Conservation (phyloP, 208 protist genomes). For the Crithidia thermophila region DNA sequence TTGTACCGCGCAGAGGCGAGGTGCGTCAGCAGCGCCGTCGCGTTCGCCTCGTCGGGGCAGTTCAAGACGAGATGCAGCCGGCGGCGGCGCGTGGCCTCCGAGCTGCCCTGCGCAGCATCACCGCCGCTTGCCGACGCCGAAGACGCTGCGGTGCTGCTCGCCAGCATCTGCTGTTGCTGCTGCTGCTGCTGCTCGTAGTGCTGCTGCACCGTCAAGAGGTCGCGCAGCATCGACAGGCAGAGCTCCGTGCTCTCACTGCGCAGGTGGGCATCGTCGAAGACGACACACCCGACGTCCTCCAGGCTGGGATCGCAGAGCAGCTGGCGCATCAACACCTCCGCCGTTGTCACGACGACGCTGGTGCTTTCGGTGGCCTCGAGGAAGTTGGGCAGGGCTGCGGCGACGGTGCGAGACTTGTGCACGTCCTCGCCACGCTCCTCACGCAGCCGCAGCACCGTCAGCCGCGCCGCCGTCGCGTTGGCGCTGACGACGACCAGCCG, state of each 20-base stretch:
- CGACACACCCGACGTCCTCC: slow-evolving; percentile 68
- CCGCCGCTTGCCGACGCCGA: background rate
- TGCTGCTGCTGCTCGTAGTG: slow-evolving; percentile 29
- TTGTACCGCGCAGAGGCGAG: slow-evolving; percentile 43
- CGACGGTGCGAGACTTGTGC: slow-evolving; percentile 44
- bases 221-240: slow-evolving; percentile 68
- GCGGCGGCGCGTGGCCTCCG: slow-evolving; percentile 4
- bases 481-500: slow-evolving; percentile 74
- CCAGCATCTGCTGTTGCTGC: slow-evolving; percentile 3
- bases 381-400: slow-evolving; percentile 38
- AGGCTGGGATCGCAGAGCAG: slow-evolving; percentile 84
- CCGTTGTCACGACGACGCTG: slow-evolving; percentile 74
- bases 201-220: slow-evolving; percentile 37
- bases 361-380: slow-evolving; percentile 60
- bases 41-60: slow-evolving; percentile 65
- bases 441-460: slow-evolving; percentile 69
- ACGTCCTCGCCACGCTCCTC: slow-evolving; percentile 87
- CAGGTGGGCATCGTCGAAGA: slow-evolving; percentile 86
- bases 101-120: slow-evolving; percentile 8
- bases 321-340: slow-evolving; percentile 82
- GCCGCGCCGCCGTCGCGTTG: slow-evolving; percentile 57
- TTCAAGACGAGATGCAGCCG: slow-evolving; percentile 66
- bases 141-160: background rate
- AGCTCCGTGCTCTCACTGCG: slow-evolving; percentile 72
- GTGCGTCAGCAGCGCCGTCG: slow-evolving; percentile 51